A percentile compares a stretch with the other conserved stretches of the same genome.
Evolutionary conservation across 2,329 filamentous ascomycete genomes (phyloP).

Genomic region (Pestalotiopsis sp.): DNA sequence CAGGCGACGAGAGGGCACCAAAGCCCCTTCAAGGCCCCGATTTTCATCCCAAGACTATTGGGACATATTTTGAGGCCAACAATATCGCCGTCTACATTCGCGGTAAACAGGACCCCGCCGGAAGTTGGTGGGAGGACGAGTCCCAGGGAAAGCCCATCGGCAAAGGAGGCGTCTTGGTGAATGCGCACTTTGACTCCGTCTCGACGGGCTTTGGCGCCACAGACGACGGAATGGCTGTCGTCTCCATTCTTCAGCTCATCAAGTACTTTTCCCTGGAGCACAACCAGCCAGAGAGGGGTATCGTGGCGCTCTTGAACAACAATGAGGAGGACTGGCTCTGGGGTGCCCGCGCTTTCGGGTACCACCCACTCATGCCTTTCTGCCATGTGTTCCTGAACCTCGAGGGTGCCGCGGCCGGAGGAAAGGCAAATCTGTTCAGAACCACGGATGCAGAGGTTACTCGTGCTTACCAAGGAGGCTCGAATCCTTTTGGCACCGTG

Average conservation of each 20-base stretch:
- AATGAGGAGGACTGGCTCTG: constrained; percentile 93
- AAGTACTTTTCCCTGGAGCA: constrained; percentile 78
- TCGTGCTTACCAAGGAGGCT: constrained; percentile 70
- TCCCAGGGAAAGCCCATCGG: constrained; percentile 50
- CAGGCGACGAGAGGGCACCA: neutral
- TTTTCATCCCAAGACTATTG: constrained; percentile 24
- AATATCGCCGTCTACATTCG: constrained; percentile 93
- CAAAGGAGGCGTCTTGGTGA: constrained; percentile 83
- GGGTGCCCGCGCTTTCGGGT: constrained; percentile 81
- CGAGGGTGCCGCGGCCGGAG: constrained; percentile 91
- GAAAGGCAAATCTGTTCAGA: constrained; percentile 84
- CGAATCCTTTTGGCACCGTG: constrained; percentile 82
- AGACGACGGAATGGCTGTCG: constrained; percentile 88
- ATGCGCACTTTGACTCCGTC: constrained; percentile 91
- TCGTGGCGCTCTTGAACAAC: constrained; percentile 90
- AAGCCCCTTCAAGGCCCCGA: constrained; percentile 1
- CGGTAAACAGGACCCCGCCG: constrained; percentile 73
- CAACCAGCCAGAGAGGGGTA: constrained; percentile 75
- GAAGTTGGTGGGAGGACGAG: constrained; percentile 70
- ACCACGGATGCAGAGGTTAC: constrained; percentile 87
- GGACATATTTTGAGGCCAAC: constrained; percentile 86
- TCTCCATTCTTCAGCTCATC: constrained; percentile 83
- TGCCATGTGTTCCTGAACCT: constrained; percentile 91
- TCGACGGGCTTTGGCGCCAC: constrained; percentile 92
- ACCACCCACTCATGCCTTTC: constrained; percentile 79